Evolutionary conservation across 352 stramenopile species (phyloP), one percentile per base, ranked within the genome.

Genomic region (Aphanomyces astaci): DNA sequence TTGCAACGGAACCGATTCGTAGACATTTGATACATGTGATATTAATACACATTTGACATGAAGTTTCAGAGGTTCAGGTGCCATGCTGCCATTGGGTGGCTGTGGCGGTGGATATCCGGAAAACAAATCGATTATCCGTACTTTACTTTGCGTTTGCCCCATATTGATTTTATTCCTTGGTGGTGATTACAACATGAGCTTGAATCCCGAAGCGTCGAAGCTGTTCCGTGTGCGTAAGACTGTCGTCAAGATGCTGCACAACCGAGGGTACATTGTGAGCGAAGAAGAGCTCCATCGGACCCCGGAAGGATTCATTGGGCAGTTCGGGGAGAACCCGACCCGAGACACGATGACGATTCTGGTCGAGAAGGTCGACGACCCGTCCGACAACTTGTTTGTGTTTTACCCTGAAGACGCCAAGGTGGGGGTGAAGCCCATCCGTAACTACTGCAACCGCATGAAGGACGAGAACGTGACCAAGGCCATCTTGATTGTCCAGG

Each of bases 401-500:
- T 99, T 99, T 76, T 99, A 99, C 78, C 96, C 97, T 0, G 92
- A 99, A 70, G 97, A 99, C 73, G 98, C 98, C 75, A 99, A 99
- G 77, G 95, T 99, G 31, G 96, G 96, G 59, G 96, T 99, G 48
- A 98, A 98, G 79, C 94, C 96, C 31, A 98, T 99, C 71, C 84
- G 86, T 65, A 93, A 90, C 72, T 94, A 96, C 73, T 93, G 81
- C 55, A 97, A 99, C 81, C 92, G 95, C 72, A 99, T 99, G 96
- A 96, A 97, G 75, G 90, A 98, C 73, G 90, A 97, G 71, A 94
- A 96, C 71, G 94, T 99, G 49, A 96, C 83, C 48, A 98, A 98
- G 84, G 96, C 96, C 24, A 99, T 99, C 75, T 84, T 99, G 27
- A 96, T 99, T 2, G 89, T 99, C 19, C 82, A 97, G 40, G 84